Base-by-base conservation (phyloP, 1,139 yeast species). In the Torulaspora pretoriensis region DNA sequence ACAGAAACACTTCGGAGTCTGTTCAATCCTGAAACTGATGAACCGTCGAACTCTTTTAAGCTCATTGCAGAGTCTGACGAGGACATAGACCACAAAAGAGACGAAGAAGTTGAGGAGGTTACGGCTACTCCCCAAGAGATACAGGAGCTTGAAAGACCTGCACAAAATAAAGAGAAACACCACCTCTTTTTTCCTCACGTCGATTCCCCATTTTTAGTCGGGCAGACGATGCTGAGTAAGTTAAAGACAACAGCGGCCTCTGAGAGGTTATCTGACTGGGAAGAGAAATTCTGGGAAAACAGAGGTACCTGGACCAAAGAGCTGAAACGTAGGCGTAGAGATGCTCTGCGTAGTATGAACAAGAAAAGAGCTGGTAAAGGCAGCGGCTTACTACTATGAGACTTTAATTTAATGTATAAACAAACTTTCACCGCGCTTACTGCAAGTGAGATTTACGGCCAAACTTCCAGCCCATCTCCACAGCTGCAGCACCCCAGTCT, bases 401-500 rank as follows among this genome's bases (percentile, higher is more conserved):
- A 24, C 23, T 14, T 27, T 14, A 23, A 32, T 29, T 13, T 12
- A 22, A 27, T 33, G 34, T 36, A 34, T 38, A 46, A 12, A 12
- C 32, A 22, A 41, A 16, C 16, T 34, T 22, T 16, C 17, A n/a
- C 16, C 25, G 22, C 14, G 35, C 49, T 43, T 41, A 40, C 24
- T 54, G 59, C 19, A 17, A 17, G 19, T 29, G 49, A 50, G 33
- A 54, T 50, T 12, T 5, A 7, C 36, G 14, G 29, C 65, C 63
- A 43, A 65, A 73, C 51, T 84, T 85, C 34, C 72, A 54, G 8
- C 83, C 81, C 97, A 89, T 90, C 71, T 92, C 98, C 30, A 92
- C 96, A n/a, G 97, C 97, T 48, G 97, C 97, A 36, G 95, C 92
- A 57, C 95, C 98, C 97, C 97, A 92, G 68, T 92, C 97, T 61